Evolutionary conservation across 2,329 filamentous ascomycete species (phyloP).

Genomic region (Botrytis aclada): DNA sequence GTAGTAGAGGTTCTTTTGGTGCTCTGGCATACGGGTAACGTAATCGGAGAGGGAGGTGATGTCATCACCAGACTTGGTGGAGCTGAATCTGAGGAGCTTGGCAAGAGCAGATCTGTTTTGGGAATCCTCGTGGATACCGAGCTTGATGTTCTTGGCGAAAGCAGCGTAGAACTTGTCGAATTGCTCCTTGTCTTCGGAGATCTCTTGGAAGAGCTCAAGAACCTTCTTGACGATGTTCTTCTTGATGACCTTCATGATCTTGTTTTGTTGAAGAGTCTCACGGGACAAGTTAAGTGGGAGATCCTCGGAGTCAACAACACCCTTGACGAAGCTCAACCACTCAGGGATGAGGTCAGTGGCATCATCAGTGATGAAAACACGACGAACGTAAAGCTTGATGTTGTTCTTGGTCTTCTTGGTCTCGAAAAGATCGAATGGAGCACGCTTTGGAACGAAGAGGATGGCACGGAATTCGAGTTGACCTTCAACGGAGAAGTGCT

Average conservation of each 20-base stretch:
- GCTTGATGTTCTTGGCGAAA: conserved; percentile 99
- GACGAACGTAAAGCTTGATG: conserved; percentile 99
- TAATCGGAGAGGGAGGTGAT: conserved; percentile 94
- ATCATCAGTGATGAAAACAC: conserved; percentile 99
- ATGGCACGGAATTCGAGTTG: conserved; percentile 99
- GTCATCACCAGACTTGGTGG: conserved; percentile 98
- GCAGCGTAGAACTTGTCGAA: conserved; percentile 99
- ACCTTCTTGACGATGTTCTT: conserved; percentile 99
- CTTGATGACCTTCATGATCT: conserved; percentile 99
- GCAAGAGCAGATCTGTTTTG: conserved; percentile 92
- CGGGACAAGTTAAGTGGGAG: conserved; percentile 98
- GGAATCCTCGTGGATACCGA: conserved; percentile 98
- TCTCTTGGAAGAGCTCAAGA: conserved; percentile 98
- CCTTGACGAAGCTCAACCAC: conserved; percentile 99
- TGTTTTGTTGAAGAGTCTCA: conserved; percentile 99
- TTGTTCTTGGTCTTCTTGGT: conserved; percentile 99
- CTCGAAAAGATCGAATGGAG: conserved; percentile 99
- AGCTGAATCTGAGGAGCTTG: conserved; percentile 98
- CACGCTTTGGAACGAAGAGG: conserved; percentile 99
- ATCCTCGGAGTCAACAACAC: conserved; percentile 99
- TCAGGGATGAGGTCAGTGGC: conserved; percentile 98
- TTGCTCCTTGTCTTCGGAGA: conserved; percentile 98
- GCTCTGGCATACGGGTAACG: conserved; percentile 98
- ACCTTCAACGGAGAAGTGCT: conserved; percentile 99
- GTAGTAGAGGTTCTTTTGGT: conserved; percentile 99